phyloP scores from a whole-genome alignment of 208 protist genomes.

The Strigomonas galati region DNA sequence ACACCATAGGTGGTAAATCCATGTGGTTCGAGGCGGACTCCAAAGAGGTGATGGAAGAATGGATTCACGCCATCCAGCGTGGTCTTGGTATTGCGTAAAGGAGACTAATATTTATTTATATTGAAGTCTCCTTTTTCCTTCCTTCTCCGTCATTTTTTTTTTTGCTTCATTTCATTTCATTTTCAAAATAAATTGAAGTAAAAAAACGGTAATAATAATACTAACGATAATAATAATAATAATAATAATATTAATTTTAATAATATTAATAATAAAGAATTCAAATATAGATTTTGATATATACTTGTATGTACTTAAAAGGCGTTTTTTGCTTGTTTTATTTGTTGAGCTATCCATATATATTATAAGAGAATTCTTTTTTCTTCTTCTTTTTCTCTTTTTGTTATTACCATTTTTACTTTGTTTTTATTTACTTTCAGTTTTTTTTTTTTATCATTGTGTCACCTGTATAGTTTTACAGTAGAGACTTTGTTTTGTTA shows the following conservation, averaged over 20 bases:
- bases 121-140: conserved; percentile 12
- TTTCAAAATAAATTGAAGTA: neutral
- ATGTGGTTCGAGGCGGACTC: conserved; percentile 83
- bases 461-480: conserved; percentile 10
- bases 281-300: neutral
- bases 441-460: conserved; percentile 12
- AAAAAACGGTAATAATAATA: neutral
- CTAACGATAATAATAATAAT: no score
- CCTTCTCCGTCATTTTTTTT: neutral
- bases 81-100: conserved; percentile 60
- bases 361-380: no score
- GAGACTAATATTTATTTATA: neutral
- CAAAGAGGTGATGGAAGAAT: conserved; percentile 74
- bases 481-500: neutral
- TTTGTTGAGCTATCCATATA: neutral
- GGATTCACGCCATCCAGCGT: conserved; percentile 74
- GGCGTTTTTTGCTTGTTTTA: neutral
- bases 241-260: no score
- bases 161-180: neutral
- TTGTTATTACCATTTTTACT: neutral
- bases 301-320: neutral
- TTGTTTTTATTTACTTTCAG: conserved; percentile 5
- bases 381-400: no score
- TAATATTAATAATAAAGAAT: neutral
- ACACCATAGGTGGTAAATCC: conserved; percentile 77